phyloP scores from a whole-genome alignment of 768 basidiomycete genomes.

The Lanmaoa rubissima region DNA sequence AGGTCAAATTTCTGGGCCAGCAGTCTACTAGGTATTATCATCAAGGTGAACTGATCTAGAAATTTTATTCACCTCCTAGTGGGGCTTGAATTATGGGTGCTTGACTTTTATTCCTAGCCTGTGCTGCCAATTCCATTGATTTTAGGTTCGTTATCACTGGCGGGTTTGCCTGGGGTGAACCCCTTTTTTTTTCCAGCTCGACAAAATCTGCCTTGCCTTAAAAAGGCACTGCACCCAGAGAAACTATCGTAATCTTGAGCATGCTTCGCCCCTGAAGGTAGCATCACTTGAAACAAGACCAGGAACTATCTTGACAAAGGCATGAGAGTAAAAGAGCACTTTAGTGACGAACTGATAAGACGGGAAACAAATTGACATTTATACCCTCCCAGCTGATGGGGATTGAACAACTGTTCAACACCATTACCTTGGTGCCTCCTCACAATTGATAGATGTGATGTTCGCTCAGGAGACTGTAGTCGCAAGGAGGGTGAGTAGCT shows the following conservation, averaged over 20 bases:
- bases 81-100: background rate
- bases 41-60: background rate
- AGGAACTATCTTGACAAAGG: background rate
- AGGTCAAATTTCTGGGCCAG: too few species aligned
- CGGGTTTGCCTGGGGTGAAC: background rate
- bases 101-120: background rate
- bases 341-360: background rate
- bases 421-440: background rate
- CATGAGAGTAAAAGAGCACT: background rate
- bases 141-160: background rate
- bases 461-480: too few species aligned
- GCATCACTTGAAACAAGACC: background rate
- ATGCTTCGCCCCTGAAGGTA: background rate
- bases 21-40: background rate
- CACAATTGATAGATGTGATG: too few species aligned
- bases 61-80: background rate
- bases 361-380: background rate
- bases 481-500: too few species aligned
- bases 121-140: background rate
- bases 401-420: too few species aligned
- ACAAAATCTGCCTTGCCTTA: too few species aligned
- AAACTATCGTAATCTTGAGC: too few species aligned
- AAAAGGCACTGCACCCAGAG: too few species aligned
- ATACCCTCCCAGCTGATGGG: background rate
- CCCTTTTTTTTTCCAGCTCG: too few species aligned